Conservation (phyloP, 768 basidiomycete species). For the Russula vinacea region DNA sequence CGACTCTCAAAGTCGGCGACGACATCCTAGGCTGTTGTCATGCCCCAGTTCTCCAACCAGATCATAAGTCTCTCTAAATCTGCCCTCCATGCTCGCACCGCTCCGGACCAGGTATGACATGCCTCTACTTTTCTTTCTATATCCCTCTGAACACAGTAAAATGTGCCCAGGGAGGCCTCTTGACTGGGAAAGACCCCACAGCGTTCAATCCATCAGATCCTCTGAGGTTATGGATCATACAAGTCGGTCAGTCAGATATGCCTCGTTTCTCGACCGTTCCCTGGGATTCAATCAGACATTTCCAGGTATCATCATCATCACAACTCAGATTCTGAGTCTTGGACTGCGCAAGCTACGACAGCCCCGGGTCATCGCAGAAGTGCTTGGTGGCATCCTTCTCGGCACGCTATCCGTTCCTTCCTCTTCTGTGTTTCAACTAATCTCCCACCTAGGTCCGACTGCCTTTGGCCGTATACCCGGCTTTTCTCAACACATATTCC, state of each 20-base stretch:
- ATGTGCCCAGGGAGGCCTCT: slow-evolving; percentile 58
- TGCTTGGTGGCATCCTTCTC: slow-evolving; percentile 87
- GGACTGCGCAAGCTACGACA: slow-evolving; percentile 72
- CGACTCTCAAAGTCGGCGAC: background rate
- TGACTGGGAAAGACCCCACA: slow-evolving; percentile 73
- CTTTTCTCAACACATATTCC: slow-evolving; percentile 86
- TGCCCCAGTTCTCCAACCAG: slow-evolving; percentile 21
- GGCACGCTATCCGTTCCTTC: slow-evolving; percentile 40
- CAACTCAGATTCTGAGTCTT: slow-evolving; percentile 73
- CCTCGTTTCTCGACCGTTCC: background rate
- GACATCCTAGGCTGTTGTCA: background rate
- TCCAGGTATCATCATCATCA: slow-evolving; percentile 76
- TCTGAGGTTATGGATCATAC: slow-evolving; percentile 71
- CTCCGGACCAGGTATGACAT: slow-evolving; percentile 28
- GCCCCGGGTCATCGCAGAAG: slow-evolving; percentile 81
- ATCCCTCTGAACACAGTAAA: background rate
- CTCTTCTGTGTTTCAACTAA: background rate
- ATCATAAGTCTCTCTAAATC: slow-evolving; percentile 10
- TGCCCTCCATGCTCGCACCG: slow-evolving; percentile 7
- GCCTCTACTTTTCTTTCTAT: background rate
- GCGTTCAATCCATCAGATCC: slow-evolving; percentile 65
- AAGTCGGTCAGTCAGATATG: slow-evolving; percentile 54
- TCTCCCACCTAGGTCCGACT: slow-evolving; percentile 41
- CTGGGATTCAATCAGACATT: background rate
- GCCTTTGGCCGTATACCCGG: slow-evolving; percentile 80